A percentile compares a stretch with the other conserved stretches of the same genome.
Conservation (phyloP, 1,139 yeast genomes). For the Yamadazyma conglobata region DNA sequence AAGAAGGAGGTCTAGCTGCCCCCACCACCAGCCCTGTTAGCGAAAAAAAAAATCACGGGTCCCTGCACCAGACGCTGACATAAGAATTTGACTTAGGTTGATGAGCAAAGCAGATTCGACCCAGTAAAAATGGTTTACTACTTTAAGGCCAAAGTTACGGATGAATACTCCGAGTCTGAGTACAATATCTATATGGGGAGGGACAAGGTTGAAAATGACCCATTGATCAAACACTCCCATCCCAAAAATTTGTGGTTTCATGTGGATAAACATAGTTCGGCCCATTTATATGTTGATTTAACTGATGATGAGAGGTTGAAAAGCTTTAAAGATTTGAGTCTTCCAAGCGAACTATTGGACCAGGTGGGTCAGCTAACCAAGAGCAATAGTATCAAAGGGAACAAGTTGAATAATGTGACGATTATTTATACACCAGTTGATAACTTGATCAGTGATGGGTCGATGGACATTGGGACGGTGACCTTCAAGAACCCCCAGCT, state of each 20-base stretch:
- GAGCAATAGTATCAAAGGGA: conserved; percentile 77
- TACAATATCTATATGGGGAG: conserved; percentile 63
- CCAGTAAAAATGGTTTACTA: conserved; percentile 63
- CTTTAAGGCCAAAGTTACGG: conserved; percentile 37
- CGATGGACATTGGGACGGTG: conserved; percentile 84
- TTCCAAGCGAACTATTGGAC: conserved; percentile 50
- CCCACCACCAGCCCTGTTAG: too few species aligned
- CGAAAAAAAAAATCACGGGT: too few species aligned
- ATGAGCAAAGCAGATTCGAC: background rate
- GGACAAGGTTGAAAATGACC: conserved; percentile 75
- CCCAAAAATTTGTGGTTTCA: conserved; percentile 81
- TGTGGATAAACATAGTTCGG: conserved; percentile 76
- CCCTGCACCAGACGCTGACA: too few species aligned
- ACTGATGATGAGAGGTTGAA: conserved; percentile 35
- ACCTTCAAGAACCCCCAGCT: conserved; percentile 57
- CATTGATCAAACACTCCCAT: conserved; percentile 64
- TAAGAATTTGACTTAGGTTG: too few species aligned
- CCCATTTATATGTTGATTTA: conserved; percentile 73
- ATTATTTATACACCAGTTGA: conserved; percentile 76
- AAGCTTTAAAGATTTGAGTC: conserved; percentile 32
- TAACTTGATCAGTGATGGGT: conserved; percentile 65
- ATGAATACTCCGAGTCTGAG: conserved; percentile 30
- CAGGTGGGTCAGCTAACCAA: conserved; percentile 78
- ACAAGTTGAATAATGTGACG: conserved; percentile 65
- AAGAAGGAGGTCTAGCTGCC: too few species aligned